Evolutionary conservation across 306 rosid genomes (phyloP).

Genomic region (Citrullus amarus): DNA sequence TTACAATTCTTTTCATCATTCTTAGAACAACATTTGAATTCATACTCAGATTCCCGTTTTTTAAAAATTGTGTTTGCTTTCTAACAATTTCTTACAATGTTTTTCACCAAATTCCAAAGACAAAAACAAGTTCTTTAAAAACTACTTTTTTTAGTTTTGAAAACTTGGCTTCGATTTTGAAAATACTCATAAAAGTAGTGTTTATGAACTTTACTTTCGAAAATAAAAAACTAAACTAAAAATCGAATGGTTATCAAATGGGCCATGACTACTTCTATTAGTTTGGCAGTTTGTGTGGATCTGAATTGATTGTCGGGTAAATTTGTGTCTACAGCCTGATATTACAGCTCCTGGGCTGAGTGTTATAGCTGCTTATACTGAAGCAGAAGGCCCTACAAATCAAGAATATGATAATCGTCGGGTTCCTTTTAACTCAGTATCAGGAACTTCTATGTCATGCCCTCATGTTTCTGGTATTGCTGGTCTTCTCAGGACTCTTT

Average conservation of each 20-base stretch:
- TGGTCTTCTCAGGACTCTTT: slow-evolving; percentile 51
- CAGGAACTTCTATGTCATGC: slow-evolving; percentile 98
- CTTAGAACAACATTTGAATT: no score
- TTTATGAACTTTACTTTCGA: not conserved
- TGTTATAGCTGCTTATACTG: slow-evolving; percentile 68
- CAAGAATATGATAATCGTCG: slow-evolving; percentile 50
- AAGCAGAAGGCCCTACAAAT: slow-evolving; percentile 74
- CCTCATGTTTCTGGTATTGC: slow-evolving; percentile 78
- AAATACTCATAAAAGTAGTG: no score
- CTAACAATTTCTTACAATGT: not conserved
- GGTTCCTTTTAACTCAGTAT: slow-evolving; percentile 43
- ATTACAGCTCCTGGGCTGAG: slow-evolving; percentile 93
- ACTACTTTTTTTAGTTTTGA: no score
- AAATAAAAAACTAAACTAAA: no score
- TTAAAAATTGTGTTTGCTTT: no score
- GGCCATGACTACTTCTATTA: not conserved
- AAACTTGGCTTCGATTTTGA: no score
- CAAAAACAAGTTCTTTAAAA: no score
- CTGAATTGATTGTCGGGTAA: not conserved
- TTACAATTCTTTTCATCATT: no score
- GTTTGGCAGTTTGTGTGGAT: not conserved
- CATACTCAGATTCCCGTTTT: no score
- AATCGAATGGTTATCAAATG: not conserved
- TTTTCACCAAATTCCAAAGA: not conserved
- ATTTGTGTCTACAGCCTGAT: slow-evolving; percentile 56